These are phyloP conservation scores for Fusarium multiceps DNA, from an alignment of 2,329 filamentous ascomycete species.

Conservation along the genomic window DNA sequence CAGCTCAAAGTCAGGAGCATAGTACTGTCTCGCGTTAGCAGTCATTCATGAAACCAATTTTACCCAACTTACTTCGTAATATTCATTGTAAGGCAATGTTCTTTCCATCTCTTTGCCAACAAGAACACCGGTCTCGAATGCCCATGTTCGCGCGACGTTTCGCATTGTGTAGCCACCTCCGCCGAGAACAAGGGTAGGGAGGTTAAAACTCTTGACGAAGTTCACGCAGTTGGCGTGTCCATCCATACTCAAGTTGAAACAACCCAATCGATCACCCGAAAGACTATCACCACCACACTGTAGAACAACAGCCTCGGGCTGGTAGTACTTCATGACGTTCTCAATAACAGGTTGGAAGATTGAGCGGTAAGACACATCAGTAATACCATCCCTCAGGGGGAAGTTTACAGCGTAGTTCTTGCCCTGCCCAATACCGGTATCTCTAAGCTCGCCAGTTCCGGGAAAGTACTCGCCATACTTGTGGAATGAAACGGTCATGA, in stretches of 20 bases:
- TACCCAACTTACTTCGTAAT: conserved; percentile 75
- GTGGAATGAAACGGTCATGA: conserved; percentile 94
- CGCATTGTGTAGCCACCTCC: conserved; percentile 97
- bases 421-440: conserved; percentile 87
- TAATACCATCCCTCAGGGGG: conserved; percentile 90
- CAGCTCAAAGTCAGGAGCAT: conserved; percentile 88
- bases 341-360: conserved; percentile 93
- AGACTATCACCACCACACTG: conserved; percentile 97
- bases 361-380: conserved; percentile 87
- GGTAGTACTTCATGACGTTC: conserved; percentile 87
- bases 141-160: conserved; percentile 97
- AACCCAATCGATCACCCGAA: conserved; percentile 91
- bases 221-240: conserved; percentile 95
- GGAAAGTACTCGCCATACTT: conserved; percentile 98
- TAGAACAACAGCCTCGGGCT: conserved; percentile 90
- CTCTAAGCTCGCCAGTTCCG: conserved; percentile 86
- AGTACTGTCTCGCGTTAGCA: conserved; percentile 71
- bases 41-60: neutral
- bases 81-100: conserved; percentile 94
- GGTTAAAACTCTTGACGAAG: conserved; percentile 85
- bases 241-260: conserved; percentile 97
- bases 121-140: conserved; percentile 91
- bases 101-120: conserved; percentile 84
- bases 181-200: conserved; percentile 91
- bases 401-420: conserved; percentile 94